phyloP scores from a whole-genome alignment of 768 basidiomycete genomes.

The Pleurotus citrinopileatus region DNA sequence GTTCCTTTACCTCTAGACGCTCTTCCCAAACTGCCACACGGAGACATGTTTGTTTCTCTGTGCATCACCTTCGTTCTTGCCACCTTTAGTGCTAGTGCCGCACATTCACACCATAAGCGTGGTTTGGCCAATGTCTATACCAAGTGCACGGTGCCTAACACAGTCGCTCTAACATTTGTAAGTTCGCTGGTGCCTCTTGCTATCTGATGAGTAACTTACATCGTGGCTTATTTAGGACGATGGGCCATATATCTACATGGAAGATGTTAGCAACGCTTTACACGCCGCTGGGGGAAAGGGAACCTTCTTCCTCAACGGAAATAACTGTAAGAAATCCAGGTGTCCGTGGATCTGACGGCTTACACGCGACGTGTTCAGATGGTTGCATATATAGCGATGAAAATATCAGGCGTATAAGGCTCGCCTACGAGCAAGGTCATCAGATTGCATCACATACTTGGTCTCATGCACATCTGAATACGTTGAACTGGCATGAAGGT shows the following conservation, averaged over 20 bases:
- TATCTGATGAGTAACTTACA: background rate
- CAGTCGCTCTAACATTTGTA: conserved; percentile 33
- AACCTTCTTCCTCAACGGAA: conserved; percentile 41
- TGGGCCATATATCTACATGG: conserved; percentile 31
- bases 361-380: conserved; percentile 14
- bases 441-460: conserved; percentile 46
- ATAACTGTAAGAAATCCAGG: conserved; percentile 28
- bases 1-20: background rate
- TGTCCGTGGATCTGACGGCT: background rate
- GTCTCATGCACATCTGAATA: conserved; percentile 32
- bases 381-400: conserved; percentile 34
- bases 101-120: background rate
- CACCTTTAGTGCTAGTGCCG: background rate
- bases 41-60: conserved; percentile 3
- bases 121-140: conserved; percentile 25
- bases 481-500: conserved; percentile 20
- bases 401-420: conserved; percentile 25
- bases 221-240: conserved; percentile 28
- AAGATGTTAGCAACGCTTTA: conserved; percentile 29
- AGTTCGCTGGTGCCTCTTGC: conserved; percentile 10
- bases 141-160: conserved; percentile 29
- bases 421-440: conserved; percentile 37
- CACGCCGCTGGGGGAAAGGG: conserved; percentile 36
- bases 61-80: background rate
- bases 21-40: no score